Percentiles rank a stretch among this genome's conserved stretches.
phyloP scores from a whole-genome alignment of 352 stramenopile species.

The Pythium utonaiense region DNA sequence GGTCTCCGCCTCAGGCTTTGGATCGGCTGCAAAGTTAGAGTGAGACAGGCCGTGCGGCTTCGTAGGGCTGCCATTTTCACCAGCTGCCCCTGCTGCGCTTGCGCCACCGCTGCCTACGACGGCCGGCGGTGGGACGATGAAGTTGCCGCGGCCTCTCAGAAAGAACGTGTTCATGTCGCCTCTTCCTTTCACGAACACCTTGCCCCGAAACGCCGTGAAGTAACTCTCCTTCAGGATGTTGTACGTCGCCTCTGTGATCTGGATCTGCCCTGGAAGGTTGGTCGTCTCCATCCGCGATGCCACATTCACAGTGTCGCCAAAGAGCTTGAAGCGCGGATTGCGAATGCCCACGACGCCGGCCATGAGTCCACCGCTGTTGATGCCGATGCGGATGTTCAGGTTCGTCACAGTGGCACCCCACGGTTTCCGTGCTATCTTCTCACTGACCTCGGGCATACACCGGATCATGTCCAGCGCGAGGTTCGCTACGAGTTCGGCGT shows the following conservation, averaged over 20 bases:
- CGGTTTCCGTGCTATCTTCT: conserved; percentile 65
- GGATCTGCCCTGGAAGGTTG: conserved; percentile 74
- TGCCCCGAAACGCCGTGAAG: conserved; percentile 60
- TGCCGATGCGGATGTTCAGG: conserved; percentile 83
- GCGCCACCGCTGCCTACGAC: not conserved
- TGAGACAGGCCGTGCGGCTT: not conserved
- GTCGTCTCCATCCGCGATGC: conserved; percentile 85
- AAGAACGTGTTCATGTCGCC: conserved; percentile 87
- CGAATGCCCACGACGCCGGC: conserved; percentile 81
- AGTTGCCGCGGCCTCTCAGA: conserved; percentile 54
- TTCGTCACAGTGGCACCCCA: conserved; percentile 68
- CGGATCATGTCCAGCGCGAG: conserved; percentile 77
- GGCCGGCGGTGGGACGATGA: conserved; percentile 47
- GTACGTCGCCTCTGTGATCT: conserved; percentile 73
- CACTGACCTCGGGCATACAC: conserved; percentile 73
- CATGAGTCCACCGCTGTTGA: conserved; percentile 84
- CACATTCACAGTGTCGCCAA: conserved; percentile 86
- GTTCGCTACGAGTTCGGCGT: conserved; percentile 80
- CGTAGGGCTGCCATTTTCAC: not conserved
- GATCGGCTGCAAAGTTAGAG: not conserved
- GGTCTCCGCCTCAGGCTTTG: not conserved
- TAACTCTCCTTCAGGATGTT: conserved; percentile 67
- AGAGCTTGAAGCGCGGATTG: conserved; percentile 86
- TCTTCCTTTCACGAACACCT: conserved; percentile 78
- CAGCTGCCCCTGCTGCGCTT: not conserved